Percentiles rank a stretch among this genome's conserved stretches.
These are phyloP conservation scores for Camelina neglecta DNA, from an alignment of 345 rosid genomes.

Conservation along the genomic window DNA sequence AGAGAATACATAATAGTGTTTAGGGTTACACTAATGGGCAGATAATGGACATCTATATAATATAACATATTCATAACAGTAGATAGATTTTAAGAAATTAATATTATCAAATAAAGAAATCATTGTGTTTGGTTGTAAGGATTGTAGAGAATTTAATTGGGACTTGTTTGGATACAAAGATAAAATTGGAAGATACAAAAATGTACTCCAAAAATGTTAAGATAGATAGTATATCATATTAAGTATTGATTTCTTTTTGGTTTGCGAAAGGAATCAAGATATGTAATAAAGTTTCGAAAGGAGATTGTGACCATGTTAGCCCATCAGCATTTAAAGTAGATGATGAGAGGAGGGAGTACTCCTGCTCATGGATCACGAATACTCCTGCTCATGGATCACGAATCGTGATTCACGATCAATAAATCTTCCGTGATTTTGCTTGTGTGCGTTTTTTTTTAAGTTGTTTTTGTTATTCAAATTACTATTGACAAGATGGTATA, in stretches of 20 bases:
- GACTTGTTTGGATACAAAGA: too few relatives aligned
- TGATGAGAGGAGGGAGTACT: slow-evolving; percentile 2
- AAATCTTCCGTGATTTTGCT: not conserved
- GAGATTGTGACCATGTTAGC: slow-evolving; percentile 16
- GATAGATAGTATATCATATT: not conserved
- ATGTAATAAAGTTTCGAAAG: not conserved
- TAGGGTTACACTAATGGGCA: too few relatives aligned
- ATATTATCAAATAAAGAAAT: too few relatives aligned
- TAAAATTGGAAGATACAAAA: too few relatives aligned
- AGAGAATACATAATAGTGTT: too few relatives aligned
- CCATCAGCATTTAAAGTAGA: slow-evolving; percentile 18
- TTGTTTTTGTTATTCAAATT: not conserved
- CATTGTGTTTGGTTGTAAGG: too few relatives aligned
- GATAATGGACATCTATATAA: too few relatives aligned
- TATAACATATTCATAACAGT: too few relatives aligned
- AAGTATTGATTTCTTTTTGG: not conserved
- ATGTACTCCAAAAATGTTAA: too few relatives aligned
- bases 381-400: not conserved
- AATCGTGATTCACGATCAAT: not conserved
- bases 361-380: not conserved
- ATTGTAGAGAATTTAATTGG: too few relatives aligned
- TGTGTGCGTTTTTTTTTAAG: not conserved
- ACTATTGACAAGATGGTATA: not conserved
- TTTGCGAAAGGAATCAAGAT: not conserved
- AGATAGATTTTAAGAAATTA: too few relatives aligned